These are phyloP conservation scores for Glomus cerebriforme DNA, from an alignment of 192 early-diverging fungal genomes.

Conservation along the genomic window DNA sequence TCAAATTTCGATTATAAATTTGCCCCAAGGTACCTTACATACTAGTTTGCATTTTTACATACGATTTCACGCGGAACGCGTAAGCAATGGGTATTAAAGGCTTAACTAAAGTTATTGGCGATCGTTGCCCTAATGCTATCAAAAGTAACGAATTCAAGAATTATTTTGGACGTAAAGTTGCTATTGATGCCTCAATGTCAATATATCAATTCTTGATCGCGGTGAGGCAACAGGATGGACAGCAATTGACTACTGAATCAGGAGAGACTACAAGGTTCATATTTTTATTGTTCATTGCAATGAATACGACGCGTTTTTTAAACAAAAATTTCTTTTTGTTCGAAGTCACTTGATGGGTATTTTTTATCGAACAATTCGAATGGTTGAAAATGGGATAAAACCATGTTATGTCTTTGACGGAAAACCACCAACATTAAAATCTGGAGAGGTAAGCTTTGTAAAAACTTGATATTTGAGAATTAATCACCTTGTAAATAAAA, in stretches of 20 bases:
- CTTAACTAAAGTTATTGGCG: slow-evolving; percentile 88
- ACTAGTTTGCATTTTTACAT: no score
- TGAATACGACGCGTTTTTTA: not conserved
- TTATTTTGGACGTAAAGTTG: slow-evolving; percentile 93
- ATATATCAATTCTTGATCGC: slow-evolving; percentile 99
- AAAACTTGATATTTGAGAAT: not conserved
- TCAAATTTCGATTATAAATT: no score
- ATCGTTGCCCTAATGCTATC: slow-evolving; percentile 84
- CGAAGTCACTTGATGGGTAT: slow-evolving; percentile 92
- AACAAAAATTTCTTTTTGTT: not conserved
- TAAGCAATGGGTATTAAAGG: slow-evolving; percentile 79
- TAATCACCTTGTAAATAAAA: slow-evolving; percentile 6
- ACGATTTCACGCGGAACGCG: no score
- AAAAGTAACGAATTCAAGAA: slow-evolving; percentile 83
- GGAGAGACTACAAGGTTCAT: slow-evolving; percentile 89
- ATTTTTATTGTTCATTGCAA: not conserved
- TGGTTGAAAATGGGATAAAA: slow-evolving; percentile 97
- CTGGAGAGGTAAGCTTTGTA: slow-evolving; percentile 68
- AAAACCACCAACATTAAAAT: slow-evolving; percentile 91
- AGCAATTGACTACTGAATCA: slow-evolving; percentile 82
- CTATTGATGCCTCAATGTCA: slow-evolving; percentile 96
- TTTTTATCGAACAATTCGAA: slow-evolving; percentile 94
- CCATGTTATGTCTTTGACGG: slow-evolving; percentile 98
- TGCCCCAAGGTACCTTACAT: no score
- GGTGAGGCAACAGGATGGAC: slow-evolving; percentile 85